Percentiles rank a stretch among this genome's conserved stretches.
Conservation (phyloP, 169 alveolate genomes). For the Plasmodium coatneyi region DNA sequence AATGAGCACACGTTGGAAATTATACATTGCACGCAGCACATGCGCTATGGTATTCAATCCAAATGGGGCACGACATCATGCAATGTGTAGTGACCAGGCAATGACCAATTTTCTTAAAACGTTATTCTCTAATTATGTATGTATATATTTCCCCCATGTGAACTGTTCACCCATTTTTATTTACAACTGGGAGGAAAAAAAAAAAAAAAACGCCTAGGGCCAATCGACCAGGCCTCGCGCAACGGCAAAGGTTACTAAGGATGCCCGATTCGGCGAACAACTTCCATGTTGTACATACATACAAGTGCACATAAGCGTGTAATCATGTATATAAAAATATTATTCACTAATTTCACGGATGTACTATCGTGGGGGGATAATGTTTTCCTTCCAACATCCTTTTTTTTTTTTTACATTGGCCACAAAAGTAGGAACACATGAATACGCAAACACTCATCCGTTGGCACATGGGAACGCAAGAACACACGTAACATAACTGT, state of each 20-base stretch:
- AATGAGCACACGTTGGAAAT: neutral
- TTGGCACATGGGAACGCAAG: neutral
- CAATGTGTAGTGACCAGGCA: neutral
- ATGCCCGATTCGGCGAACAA: neutral
- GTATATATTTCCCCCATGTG: neutral
- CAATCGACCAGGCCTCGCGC: neutral
- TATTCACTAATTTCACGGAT: neutral
- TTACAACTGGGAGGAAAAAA: neutral
- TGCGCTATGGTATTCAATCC: neutral
- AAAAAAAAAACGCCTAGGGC: neutral
- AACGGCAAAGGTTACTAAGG: neutral
- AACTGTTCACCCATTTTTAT: neutral
- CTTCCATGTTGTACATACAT: neutral
- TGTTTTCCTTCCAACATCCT: neutral
- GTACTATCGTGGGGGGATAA: neutral
- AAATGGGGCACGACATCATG: neutral
- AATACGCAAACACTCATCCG: neutral
- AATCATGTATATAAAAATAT: neutral
- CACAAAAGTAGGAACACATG: neutral
- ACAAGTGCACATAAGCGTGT: neutral
- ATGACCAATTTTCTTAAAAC: neutral
- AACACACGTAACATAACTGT: neutral
- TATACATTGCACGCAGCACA: neutral
- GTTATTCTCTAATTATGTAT: neutral
- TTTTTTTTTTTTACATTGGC: neutral